Conservation (phyloP, 2,329 filamentous ascomycete genomes). For the Pseudogymnoascus verrucosus region DNA sequence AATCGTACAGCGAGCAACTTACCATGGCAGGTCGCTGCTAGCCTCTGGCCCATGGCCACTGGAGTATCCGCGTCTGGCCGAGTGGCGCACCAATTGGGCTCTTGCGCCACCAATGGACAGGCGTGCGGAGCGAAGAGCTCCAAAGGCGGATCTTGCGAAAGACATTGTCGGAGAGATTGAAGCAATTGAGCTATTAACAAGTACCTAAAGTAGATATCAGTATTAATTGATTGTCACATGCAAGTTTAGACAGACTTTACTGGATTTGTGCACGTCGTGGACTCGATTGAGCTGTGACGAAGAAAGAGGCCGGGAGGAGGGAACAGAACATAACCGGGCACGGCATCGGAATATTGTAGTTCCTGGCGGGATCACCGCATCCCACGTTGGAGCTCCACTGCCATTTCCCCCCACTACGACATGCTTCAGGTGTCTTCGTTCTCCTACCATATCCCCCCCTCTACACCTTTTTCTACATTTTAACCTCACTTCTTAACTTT, state of each 20-base stretch:
- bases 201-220: neutral
- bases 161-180: constrained; percentile 23
- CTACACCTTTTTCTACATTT: neutral
- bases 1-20: constrained; percentile 17
- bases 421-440: neutral
- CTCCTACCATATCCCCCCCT: neutral
- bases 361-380: constrained; percentile 2
- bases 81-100: constrained; percentile 32
- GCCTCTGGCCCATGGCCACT: constrained; percentile 31
- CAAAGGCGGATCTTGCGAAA: constrained; percentile 27
- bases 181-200: constrained; percentile 19
- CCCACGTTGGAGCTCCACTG: constrained; percentile 1
- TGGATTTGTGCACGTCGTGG: constrained; percentile 4
- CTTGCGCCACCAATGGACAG: constrained; percentile 23
- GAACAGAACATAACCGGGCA: constrained; percentile 8
- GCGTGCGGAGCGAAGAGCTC: constrained; percentile 22
- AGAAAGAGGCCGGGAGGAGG: constrained; percentile 6
- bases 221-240: constrained; percentile 2
- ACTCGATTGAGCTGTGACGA: constrained; percentile 5
- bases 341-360: constrained; percentile 1
- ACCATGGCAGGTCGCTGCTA: constrained; percentile 45
- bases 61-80: constrained; percentile 39
- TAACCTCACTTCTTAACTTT: neutral
- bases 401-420: constrained; percentile 3
- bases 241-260: neutral